phyloP scores from a whole-genome alignment of 805 yeast species.

The Dipodascopsis tothii region DNA sequence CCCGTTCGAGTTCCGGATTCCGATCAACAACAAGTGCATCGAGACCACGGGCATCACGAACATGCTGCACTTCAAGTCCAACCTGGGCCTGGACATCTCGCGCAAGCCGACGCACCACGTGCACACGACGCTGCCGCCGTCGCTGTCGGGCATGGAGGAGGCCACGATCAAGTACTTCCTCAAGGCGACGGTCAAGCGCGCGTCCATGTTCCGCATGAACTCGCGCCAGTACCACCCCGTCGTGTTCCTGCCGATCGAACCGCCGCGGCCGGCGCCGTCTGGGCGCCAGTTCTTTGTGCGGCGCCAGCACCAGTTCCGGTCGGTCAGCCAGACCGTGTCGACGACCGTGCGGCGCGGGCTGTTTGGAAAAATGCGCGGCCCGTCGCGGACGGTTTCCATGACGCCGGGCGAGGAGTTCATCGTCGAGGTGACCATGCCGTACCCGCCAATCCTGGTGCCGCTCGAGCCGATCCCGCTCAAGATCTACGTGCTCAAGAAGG shows the following conservation, averaged over 20 bases:
- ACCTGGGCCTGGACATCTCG: constrained; percentile 16
- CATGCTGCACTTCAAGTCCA: too few relatives aligned
- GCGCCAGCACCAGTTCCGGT: constrained; percentile 22
- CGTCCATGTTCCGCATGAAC: constrained; percentile 44
- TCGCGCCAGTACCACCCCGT: constrained; percentile 45
- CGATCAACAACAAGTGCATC: constrained; percentile 26
- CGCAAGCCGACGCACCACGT: constrained; percentile 18
- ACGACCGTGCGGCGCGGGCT: neutral
- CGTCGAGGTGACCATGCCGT: constrained; percentile 44
- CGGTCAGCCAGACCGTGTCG: neutral
- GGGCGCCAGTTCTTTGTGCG: constrained; percentile 37
- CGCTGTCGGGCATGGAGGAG: constrained; percentile 26
- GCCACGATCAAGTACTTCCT: constrained; percentile 40
- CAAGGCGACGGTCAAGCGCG: constrained; percentile 52
- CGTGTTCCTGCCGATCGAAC: constrained; percentile 42
- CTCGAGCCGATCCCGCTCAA: constrained; percentile 29
- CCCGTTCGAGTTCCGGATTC: constrained; percentile 32
- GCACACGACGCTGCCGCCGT: constrained; percentile 29
- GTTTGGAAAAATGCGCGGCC: constrained; percentile 6
- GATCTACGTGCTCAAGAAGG: constrained; percentile 33
- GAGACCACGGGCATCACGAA: constrained; percentile 6
- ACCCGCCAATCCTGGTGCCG: constrained; percentile 45
- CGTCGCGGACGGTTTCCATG: constrained; percentile 18
- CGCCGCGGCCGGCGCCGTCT: constrained; percentile 19
- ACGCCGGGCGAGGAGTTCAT: constrained; percentile 25